Percentiles rank a stretch among this genome's conserved stretches.
phyloP scores from a whole-genome alignment of 1,139 yeast species.

The Scheffersomyces stambukii region DNA sequence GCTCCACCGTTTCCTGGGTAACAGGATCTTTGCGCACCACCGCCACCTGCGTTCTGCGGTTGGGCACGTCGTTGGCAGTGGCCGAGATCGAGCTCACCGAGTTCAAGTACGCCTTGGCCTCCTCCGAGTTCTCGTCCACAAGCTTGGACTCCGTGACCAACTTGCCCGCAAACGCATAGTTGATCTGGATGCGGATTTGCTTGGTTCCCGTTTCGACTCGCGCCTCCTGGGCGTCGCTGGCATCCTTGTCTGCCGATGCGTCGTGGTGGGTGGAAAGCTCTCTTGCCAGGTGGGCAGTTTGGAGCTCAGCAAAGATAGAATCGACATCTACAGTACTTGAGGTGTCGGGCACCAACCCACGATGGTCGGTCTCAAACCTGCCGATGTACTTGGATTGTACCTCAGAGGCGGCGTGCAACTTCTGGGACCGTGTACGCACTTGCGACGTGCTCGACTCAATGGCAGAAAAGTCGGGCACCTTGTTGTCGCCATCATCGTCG shows the following conservation, averaged over 20 bases:
- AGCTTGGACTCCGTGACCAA: constrained; percentile 69
- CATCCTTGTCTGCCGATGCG: constrained; percentile 48
- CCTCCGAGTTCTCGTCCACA: constrained; percentile 77
- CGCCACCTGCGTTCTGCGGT: constrained; percentile 27
- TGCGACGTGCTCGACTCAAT: constrained; percentile 30
- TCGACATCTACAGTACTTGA: constrained; percentile 30
- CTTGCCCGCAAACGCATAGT: constrained; percentile 89
- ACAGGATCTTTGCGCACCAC: constrained; percentile 36
- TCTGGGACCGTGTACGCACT: constrained; percentile 37
- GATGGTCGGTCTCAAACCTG: constrained; percentile 15
- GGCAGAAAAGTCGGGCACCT: constrained; percentile 32
- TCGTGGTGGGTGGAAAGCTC: not conserved
- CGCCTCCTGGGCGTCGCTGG: constrained; percentile 23
- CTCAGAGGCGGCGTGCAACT: constrained; percentile 14
- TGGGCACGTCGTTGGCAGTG: constrained; percentile 8
- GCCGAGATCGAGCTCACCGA: constrained; percentile 38
- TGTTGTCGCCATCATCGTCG: constrained; percentile 19
- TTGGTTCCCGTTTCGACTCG: constrained; percentile 29
- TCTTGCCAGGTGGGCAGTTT: constrained; percentile 47
- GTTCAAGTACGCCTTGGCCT: constrained; percentile 75
- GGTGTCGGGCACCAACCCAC: constrained; percentile 26
- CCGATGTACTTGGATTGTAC: constrained; percentile 12
- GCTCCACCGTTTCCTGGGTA: constrained; percentile 25
- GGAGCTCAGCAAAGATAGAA: constrained; percentile 27
- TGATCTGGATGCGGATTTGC: constrained; percentile 66